Base-by-base conservation (phyloP, 805 yeast genomes). In the Barnettozyma wickerhamii region DNA sequence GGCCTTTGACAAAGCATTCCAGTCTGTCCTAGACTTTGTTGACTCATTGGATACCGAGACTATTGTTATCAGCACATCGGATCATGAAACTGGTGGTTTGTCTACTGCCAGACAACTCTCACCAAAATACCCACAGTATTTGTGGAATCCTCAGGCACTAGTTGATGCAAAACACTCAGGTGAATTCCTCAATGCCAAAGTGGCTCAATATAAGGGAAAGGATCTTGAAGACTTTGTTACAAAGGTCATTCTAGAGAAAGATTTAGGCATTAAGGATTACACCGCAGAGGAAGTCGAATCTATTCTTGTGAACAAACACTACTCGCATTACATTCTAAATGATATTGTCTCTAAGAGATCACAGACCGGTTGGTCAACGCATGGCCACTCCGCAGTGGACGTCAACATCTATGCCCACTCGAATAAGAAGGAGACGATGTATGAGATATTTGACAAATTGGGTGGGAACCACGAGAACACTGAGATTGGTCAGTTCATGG, bases 21-120 rank as follows among this genome's bases (percentile, higher is more conserved):
- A 74, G 46, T 84, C 86, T 10, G 95, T 82, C 3, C 63, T 77
- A 39, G 77, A 84, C 31, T 88, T 78, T 59, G 85, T 83, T 29
- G 79, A 82, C 50, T 58, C 69, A 7, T 56, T 84, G 2, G 87
- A 84, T 37, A 79, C 75, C 10, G 96, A 88, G 51, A 87, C 96
- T 3, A 68, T 84, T 33, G 74, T 87, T 30, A 69, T 90, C 31
- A 79, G 91, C 19, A 88, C 96, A 2, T 83, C 95, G 19, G 97
- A 90, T 61, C 98, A 90, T 66, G 98, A 90, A 61, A 90, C 97
- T 19, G 98, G 98, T 47, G 98, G 97, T 0, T 71, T 90, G 48
- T 84, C 84, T n/a, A 75, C 86, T 34, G 88, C 95, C 0, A 77
- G 90, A 63, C 96, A 90, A 67, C 62, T 84, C 29, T 57, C 78